Evolutionary conservation across 1,284 basidiomycete species (phyloP), one percentile per base, ranked within the genome.

Genomic region (Apiotrichum siamense): DNA sequence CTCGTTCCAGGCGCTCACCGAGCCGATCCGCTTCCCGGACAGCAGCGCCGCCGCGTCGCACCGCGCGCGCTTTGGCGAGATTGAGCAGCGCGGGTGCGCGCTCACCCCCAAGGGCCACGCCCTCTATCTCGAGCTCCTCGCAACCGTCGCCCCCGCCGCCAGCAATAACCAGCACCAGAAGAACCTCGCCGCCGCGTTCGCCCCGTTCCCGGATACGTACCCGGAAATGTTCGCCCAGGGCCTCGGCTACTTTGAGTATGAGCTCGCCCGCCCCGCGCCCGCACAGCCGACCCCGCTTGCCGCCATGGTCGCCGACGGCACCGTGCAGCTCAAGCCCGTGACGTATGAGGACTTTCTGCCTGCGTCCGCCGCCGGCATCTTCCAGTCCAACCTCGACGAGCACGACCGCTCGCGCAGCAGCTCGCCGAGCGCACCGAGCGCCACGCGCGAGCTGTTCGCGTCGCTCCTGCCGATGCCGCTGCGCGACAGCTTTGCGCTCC

Each of bases 291-390:
- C n/a, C n/a, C n/a, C n/a, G n/a, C n/a, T n/a, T n/a, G n/a, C n/a
- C n/a, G n/a, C n/a, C n/a, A n/a, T 75, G 33, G 59, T 75, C 20
- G 27, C 47, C 6, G 46, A 50, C 2, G 74, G 73, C 1, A 52
- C 60, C 12, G 62, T 75, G 20, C 53, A 48, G 1, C 64, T 59
- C 32, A 61, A 64, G 31, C 71, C 74, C 7, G 65, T 77, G 20
- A 68, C 70, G 9, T 77, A 76, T 53, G 75, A 77, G 52, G 75
- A 76, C 51, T 77, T 77, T 55, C 55, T 77, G 15, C 75, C 75
- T 1, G 75, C 74, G 3, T 69, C 65, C 3, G 75, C 75, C 7
- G 75, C 75, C 1, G 75, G 75, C 11, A 77, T 77, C 49, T 77
- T 77, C 61, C 70, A 71, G 50, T 69, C 65, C 27, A 77, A 77